A percentile compares a stretch with the other conserved stretches of the same genome.
Conservation (phyloP, 192 early-diverging fungal genomes). For the Entomortierella lignicola region DNA sequence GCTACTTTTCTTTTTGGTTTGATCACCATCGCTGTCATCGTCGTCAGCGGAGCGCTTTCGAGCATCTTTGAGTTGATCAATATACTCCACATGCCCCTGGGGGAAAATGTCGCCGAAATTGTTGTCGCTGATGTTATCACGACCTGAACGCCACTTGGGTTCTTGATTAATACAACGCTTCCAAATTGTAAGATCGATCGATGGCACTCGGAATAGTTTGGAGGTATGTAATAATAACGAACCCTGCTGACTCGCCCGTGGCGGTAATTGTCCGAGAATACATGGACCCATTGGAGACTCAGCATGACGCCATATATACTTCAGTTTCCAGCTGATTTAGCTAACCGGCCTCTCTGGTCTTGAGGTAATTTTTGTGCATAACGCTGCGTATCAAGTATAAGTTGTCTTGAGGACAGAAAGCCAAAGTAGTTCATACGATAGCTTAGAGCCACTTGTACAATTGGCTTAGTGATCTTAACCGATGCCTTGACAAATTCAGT, state of each 20-base stretch:
- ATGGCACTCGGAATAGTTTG: no score
- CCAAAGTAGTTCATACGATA: constrained; percentile 62
- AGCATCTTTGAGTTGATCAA: constrained; percentile 18
- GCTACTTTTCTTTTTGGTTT: no score
- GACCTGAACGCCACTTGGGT: constrained; percentile 1
- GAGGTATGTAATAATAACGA: no score
- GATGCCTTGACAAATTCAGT: constrained; percentile 3
- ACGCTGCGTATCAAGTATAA: constrained; percentile 3
- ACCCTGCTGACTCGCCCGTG: no score
- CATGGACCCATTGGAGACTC: no score
- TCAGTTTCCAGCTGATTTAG: no score
- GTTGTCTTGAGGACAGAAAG: constrained; percentile 52
- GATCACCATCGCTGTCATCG: constrained; percentile 14
- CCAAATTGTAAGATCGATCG: no score
- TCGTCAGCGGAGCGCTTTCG: constrained; percentile 23
- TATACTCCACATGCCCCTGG: constrained; percentile 8
- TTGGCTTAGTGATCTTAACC: constrained; percentile 1
- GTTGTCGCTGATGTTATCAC: constrained; percentile 15
- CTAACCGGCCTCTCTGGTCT: no score
- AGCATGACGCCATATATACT: no score
- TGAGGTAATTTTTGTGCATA: neutral
- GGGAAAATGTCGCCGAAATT: constrained; percentile 14
- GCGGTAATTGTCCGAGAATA: no score
- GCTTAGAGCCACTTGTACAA: constrained; percentile 57
- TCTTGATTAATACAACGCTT: no score